These are phyloP conservation scores for Erucastrum elatum DNA, from an alignment of 345 rosid species.

Conservation along the genomic window DNA sequence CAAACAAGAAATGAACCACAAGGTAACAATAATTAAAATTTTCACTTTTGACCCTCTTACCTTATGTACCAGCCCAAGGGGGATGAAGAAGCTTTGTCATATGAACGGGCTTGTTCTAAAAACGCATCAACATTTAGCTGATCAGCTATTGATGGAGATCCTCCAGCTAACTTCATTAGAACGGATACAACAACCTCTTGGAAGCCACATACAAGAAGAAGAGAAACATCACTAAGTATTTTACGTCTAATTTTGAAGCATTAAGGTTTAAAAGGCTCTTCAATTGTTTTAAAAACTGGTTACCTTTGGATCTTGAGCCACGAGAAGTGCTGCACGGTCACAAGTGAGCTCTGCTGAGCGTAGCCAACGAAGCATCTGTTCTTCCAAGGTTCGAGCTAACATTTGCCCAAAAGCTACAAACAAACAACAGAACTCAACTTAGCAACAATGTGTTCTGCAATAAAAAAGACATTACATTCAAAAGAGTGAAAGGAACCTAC, in stretches of 20 bases:
- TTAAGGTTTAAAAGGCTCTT: background rate
- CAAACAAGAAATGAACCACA: background rate
- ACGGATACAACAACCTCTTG: constrained; percentile 98
- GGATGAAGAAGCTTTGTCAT: constrained; percentile 90
- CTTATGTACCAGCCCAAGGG: constrained; percentile 90
- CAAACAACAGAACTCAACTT: constrained; percentile 1
- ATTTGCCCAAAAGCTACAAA: constrained; percentile 74
- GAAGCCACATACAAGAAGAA: constrained; percentile 45
- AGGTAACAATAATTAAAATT: background rate
- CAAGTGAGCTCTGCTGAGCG: constrained; percentile 96
- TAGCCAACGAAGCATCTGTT: constrained; percentile 86
- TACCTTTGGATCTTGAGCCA: constrained; percentile 94
- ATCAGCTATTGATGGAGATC: constrained; percentile 90
- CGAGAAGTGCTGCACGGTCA: constrained; percentile 98
- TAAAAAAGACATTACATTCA: no score
- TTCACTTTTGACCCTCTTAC: constrained; percentile 43
- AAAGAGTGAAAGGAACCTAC: constrained; percentile 43
- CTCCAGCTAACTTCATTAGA: constrained; percentile 93
- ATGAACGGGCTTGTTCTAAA: constrained; percentile 95
- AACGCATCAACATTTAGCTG: constrained; percentile 93
- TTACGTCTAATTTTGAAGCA: background rate
- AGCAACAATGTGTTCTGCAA: no score
- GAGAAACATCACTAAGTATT: constrained; percentile 19
- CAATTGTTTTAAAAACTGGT: background rate
- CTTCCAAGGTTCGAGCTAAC: constrained; percentile 84